Evolutionary conservation across 257 asterid genomes (phyloP), one percentile per base, ranked within the genome.

Genomic region (Misopates orontium): DNA sequence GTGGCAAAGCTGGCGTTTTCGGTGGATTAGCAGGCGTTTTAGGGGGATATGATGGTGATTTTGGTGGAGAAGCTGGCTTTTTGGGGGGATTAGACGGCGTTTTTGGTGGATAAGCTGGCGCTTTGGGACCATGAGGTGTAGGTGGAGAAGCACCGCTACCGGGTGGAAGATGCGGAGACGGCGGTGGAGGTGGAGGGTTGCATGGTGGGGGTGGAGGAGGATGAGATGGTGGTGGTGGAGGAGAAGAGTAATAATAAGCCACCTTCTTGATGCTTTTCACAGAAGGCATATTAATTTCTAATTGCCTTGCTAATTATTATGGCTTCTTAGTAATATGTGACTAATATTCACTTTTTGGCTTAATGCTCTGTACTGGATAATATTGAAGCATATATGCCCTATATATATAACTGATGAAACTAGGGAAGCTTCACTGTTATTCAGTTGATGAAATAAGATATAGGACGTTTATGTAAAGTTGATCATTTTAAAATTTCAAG

Each of bases 171-270:
- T 13, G 75, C 0, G 71, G 66, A 4, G 74, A 67, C 2, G 60
- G 70, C 8, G 39, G 65, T 3, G 62, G 60, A 1, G 73, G 73
- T 0, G 76, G 76, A 0, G 75, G 60, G 8, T 62, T 49, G 0
- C 77, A 77, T 1, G 82, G 71, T 0, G 72, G 60, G 4, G 76
- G 66, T 5, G 82, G 60, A 4, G 73, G 66, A 1, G 56, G 55
- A 0, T 31, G 75, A 64, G 69, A 41, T 10, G 80, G 71, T 20
- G 80, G 81, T 4, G 81, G n/a, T n/a, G n/a, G 79, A 44, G 81
- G 82, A 68, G 79, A 75, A 41, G 48, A 44, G 75, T 79, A 82
- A 4, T 80, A 82, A 63, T 78, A 82, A 18, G 80, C 78, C 55
- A 76, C 50, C 32, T 59, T 73, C 19, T 44, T 70, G 61, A 73